Base-by-base conservation (phyloP, 2,329 filamentous ascomycete genomes). In the Huntiella abstrusa region DNA sequence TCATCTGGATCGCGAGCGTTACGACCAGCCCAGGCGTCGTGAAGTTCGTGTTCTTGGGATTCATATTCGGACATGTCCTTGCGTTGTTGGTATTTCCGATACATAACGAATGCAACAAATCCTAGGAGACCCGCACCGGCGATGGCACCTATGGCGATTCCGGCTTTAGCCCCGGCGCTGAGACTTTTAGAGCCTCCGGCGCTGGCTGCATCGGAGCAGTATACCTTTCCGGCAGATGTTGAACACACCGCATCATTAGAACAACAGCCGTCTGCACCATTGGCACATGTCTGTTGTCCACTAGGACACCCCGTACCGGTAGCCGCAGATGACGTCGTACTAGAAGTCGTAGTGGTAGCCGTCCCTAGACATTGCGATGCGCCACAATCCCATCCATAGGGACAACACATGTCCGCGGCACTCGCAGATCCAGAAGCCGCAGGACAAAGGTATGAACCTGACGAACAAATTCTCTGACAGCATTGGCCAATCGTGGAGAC, bases 81-180 rank as follows among this genome's bases (percentile, higher is more conserved):
- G 15, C 37, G 37, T 10, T 8, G 11, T 6, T 40, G 16, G 15
- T 22, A 22, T 13, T 40, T 40, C n/a, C 22, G 16, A 16, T 22
- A 19, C 12, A 72, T 47, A 49, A 65, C 71, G n/a, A 43, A 49
- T 5, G 41, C 15, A 0, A 42, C 43, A 10, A 49, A 49, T 0
- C 64, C 61, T 12, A 65, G 50, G 2, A 54, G 54, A 3, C 62
- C 68, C 34, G 71, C 57, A 22, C 60, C 67, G 0, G 70, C 55
- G 1, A 68, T 63, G 3, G 69, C 64, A 13, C 70, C 73, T 0
- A 69, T 61, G 4, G 67, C 71, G 12, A 77, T 68, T 2, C 73
- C 73, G 0, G 68, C 71, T 53, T 69, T 73, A 2, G 70, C 71
- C 1, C 67, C 70, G 1, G 62, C 56, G 19, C 36, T 12, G 8